Evolutionary conservation across 2,329 filamentous ascomycete genomes (phyloP).

Genomic region (Aspergillus sp.): DNA sequence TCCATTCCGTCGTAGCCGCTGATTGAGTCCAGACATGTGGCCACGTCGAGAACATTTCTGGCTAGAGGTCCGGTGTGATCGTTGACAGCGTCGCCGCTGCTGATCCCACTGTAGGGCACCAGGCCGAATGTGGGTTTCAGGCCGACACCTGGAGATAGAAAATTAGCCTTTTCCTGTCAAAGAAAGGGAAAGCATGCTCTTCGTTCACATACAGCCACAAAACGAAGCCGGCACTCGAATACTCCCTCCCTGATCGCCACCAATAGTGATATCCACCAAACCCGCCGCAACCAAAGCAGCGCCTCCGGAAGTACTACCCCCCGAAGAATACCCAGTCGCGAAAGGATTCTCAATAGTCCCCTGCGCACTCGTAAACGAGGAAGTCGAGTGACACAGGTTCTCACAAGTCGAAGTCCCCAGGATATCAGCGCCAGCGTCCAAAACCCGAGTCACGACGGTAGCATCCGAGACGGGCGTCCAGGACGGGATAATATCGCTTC

Average conservation of each 20-base stretch:
- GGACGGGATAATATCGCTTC: conserved; percentile 50
- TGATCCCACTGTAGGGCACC: conserved; percentile 53
- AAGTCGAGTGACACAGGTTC: conserved; percentile 47
- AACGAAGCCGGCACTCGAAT: conserved; percentile 44
- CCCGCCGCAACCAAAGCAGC: conserved; percentile 28
- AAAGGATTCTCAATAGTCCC: conserved; percentile 29
- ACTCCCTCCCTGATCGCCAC: conserved; percentile 35
- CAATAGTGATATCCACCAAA: conserved; percentile 30
- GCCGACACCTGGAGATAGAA: conserved; percentile 33
- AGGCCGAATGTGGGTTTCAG: conserved; percentile 55
- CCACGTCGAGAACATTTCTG: conserved; percentile 41
- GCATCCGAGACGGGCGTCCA: conserved; percentile 57
- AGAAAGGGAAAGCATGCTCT: background rate
- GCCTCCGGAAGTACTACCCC: conserved; percentile 30
- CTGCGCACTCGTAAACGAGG: conserved; percentile 29
- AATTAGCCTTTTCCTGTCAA: background rate
- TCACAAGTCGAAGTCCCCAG: conserved; percentile 55
- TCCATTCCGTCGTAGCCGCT: conserved; percentile 52
- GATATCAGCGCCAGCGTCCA: conserved; percentile 53
- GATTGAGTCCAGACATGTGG: conserved; percentile 46
- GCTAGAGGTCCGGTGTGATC: conserved; percentile 53
- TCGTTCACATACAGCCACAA: conserved; percentile 30
- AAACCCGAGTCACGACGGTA: conserved; percentile 51
- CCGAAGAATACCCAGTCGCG: conserved; percentile 29
- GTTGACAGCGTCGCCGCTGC: conserved; percentile 50